Evolutionary conservation across 2,329 filamentous ascomycete species (phyloP), one percentile per base, ranked within the genome.

Genomic region (Daldinia eschscholtzii): DNA sequence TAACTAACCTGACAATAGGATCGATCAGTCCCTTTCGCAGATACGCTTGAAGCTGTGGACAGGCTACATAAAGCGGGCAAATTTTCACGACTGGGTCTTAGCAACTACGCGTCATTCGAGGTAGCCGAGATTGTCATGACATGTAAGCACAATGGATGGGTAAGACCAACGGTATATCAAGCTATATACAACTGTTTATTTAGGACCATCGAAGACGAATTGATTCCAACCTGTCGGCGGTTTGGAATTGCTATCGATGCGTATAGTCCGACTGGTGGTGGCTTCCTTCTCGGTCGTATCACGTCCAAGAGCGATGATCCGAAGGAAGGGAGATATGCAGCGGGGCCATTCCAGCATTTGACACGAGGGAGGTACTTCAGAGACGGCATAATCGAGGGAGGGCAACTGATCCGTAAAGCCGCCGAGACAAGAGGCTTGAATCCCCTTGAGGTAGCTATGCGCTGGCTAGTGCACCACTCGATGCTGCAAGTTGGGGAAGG

Each of bases 81-180:
- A 77, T 97, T 97, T 76, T 87, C 92, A 18, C 87, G 88, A 56
- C 82, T 97, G 4, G 93, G 93, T 0, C 81, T 97, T 60, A 91
- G 88, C 76, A 97, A 97, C 81, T 97, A 90, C 77, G 91, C 93
- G 0, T 89, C 93, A 0, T 95, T 91, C 79, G 93, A 97, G 77
- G 92, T 97, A 2, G 93, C 93, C 0, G 93, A 97, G 80, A 88
- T 96, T 9, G 91, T 90, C 65, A 88, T 92, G 79, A 90, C 89
- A 50, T 94, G 92, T 83, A 90, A 90, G 72, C 88, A 91, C 80
- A 89, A 91, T 75, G 87, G 88, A 65, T 95, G 92, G 91, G 91
- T 96, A 18, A 87, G 89, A n/a, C 93, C 93, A 0, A 93, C 91
- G 0, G 88, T 96, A 60, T 97, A 92, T 80, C 93, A 96, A 79